Evolutionary conservation across 2,329 filamentous ascomycete species (phyloP).

Genomic region (Xylaria sp.): DNA sequence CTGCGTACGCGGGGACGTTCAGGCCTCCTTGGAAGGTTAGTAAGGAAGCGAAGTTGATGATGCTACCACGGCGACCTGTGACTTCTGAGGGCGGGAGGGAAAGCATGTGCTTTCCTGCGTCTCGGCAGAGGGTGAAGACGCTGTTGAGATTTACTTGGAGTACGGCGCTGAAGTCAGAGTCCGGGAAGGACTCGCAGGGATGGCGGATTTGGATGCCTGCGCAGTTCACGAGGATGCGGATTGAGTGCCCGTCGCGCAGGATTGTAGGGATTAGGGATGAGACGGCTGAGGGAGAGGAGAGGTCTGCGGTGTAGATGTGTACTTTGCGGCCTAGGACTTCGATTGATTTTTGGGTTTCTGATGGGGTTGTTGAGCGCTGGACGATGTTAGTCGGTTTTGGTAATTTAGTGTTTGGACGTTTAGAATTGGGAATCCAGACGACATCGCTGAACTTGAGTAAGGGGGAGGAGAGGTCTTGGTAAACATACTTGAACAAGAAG

Average conservation of each 20-base stretch:
- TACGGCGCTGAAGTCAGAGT: conserved; percentile 81
- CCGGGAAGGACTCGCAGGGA: conserved; percentile 78
- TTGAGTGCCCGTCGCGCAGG: conserved; percentile 70
- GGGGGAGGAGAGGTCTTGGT: too few relatives aligned
- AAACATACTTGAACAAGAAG: conserved; percentile 63
- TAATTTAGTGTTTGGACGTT: too few relatives aligned
- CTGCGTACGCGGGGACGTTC: conserved; percentile 88
- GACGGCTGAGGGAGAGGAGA: conserved; percentile 70
- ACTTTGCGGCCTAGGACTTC: conserved; percentile 73
- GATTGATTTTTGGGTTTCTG: conserved; percentile 69
- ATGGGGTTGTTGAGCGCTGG: conserved; percentile 57
- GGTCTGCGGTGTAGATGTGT: conserved; percentile 75
- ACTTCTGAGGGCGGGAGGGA: conserved; percentile 58
- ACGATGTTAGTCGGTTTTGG: conserved; percentile 11
- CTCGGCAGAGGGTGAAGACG: conserved; percentile 82
- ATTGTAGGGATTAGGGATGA: conserved; percentile 69
- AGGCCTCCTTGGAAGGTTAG: conserved; percentile 88
- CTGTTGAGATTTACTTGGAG: conserved; percentile 87
- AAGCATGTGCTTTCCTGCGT: conserved; percentile 84
- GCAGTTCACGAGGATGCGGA: conserved; percentile 86
- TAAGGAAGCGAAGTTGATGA: conserved; percentile 87
- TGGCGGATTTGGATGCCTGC: conserved; percentile 87
- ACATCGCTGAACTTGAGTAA: background rate
- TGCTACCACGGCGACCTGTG: conserved; percentile 70
- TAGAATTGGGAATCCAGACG: background rate